These are phyloP conservation scores for Sophora flavescens DNA, from an alignment of 306 rosid species.

Conservation along the genomic window DNA sequence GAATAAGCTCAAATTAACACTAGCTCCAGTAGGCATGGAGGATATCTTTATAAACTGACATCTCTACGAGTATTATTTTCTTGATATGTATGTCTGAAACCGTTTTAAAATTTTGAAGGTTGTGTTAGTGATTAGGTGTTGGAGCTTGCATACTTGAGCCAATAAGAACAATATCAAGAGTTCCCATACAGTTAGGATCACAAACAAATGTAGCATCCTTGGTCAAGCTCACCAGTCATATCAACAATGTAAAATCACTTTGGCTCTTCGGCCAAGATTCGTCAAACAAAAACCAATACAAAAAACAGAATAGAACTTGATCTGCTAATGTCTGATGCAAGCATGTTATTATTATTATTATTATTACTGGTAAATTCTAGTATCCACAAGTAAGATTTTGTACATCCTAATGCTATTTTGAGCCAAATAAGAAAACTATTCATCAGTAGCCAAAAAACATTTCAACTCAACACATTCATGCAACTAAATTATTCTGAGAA, in stretches of 20 bases:
- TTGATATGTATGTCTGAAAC: not conserved
- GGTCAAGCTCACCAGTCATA: not conserved
- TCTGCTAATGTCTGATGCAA: not conserved
- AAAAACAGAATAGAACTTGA: not conserved
- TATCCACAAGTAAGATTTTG: not conserved
- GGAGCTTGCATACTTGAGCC: not conserved
- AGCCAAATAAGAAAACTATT: not conserved
- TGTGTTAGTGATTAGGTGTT: not conserved
- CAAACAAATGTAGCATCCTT: not conserved
- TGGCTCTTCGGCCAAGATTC: not conserved
- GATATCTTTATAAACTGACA: not conserved
- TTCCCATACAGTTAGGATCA: not conserved
- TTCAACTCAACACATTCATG: not conserved
- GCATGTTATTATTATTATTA: not conserved
- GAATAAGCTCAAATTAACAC: not conserved
- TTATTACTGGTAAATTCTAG: slow-evolving; percentile 6
- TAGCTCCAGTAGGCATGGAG: not conserved
- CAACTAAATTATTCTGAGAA: not conserved
- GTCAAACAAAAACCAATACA: not conserved
- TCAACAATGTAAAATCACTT: not conserved
- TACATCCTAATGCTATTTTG: not conserved
- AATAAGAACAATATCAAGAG: not conserved
- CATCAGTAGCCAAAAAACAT: not conserved
- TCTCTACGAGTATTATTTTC: not conserved
- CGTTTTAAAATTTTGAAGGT: not conserved